A percentile compares a stretch with the other conserved stretches of the same genome.
Evolutionary conservation across 176 grass and related monocot species (phyloP).

Genomic region (Triticum monococcum): DNA sequence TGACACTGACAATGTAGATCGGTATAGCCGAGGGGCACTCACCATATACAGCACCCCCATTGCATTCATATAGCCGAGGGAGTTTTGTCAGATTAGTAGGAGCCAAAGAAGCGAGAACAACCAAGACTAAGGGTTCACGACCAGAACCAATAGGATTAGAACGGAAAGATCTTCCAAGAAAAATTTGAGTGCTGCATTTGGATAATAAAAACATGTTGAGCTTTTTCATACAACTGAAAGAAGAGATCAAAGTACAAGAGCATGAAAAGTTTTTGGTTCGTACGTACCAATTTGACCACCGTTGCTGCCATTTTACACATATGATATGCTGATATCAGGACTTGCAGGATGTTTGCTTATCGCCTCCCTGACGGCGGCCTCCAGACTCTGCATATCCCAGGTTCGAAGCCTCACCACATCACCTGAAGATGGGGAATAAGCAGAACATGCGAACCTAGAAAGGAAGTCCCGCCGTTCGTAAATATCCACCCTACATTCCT

Average conservation of each 20-base stretch:
- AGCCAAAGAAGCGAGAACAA: too few species aligned
- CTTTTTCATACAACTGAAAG: too few species aligned
- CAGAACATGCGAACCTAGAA: too few species aligned
- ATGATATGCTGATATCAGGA: neutral
- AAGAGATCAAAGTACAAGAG: too few species aligned
- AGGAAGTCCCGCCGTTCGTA: neutral
- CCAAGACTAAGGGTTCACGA: too few species aligned
- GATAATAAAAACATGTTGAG: neutral
- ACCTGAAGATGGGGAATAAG: too few species aligned
- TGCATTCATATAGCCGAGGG: neutral
- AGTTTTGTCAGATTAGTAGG: neutral
- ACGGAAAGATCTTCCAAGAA: neutral
- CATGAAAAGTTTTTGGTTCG: too few species aligned
- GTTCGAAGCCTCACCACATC: too few species aligned
- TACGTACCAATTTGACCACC: too few species aligned
- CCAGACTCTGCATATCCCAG: neutral
- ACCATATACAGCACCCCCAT: neutral
- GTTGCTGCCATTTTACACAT: too few species aligned
- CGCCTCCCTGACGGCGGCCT: neutral
- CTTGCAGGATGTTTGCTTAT: neutral
- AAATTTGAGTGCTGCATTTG: neutral
- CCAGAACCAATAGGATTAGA: neutral
- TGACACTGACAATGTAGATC: neutral
- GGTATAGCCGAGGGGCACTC: neutral
- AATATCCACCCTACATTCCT: neutral